A percentile compares a stretch with the other conserved stretches of the same genome.
Conservation (phyloP, 805 yeast species). For the Metschnikowia rubicola region DNA sequence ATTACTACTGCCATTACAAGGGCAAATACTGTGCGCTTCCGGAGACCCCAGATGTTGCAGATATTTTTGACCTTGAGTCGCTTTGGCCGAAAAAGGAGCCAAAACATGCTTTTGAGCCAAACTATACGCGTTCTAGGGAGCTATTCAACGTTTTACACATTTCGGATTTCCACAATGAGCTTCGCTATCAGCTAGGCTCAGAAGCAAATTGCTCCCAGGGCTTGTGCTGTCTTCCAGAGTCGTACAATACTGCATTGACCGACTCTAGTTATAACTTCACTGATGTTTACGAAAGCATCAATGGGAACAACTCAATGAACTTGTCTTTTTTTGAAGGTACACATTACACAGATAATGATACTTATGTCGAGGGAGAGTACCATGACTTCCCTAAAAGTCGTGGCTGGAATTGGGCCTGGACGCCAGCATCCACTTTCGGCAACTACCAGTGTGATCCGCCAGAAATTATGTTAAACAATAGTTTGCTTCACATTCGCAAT, state of each 20-base stretch:
- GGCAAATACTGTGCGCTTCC: conserved; percentile 50
- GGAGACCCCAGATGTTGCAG: conserved; percentile 45
- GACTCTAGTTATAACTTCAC: conserved; percentile 29
- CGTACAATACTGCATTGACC: conserved; percentile 32
- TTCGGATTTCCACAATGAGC: conserved; percentile 62
- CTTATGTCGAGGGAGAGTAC: conserved; percentile 31
- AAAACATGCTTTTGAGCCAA: conserved; percentile 27
- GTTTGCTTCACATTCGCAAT: conserved; percentile 45
- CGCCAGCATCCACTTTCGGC: conserved; percentile 62
- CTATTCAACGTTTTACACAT: conserved; percentile 61
- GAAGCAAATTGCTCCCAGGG: conserved; percentile 55
- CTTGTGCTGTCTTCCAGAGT: conserved; percentile 61
- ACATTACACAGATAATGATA: conserved; percentile 22
- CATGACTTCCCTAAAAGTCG: conserved; percentile 28
- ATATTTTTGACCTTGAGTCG: conserved; percentile 28
- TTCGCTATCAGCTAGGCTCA: conserved; percentile 50
- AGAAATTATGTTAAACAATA: conserved; percentile 54
- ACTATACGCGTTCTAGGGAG: conserved; percentile 27
- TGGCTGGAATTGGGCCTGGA: conserved; percentile 32
- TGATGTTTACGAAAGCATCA: conserved; percentile 19
- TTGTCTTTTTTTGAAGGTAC: conserved; percentile 32
- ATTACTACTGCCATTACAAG: conserved; percentile 54
- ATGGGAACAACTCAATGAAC: conserved; percentile 13
- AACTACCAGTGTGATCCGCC: conserved; percentile 66
- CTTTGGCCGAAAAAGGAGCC: conserved; percentile 37